These are phyloP conservation scores for Penicillium longicatenatum DNA, from an alignment of 495 filamentous ascomycete genomes.

Conservation along the genomic window DNA sequence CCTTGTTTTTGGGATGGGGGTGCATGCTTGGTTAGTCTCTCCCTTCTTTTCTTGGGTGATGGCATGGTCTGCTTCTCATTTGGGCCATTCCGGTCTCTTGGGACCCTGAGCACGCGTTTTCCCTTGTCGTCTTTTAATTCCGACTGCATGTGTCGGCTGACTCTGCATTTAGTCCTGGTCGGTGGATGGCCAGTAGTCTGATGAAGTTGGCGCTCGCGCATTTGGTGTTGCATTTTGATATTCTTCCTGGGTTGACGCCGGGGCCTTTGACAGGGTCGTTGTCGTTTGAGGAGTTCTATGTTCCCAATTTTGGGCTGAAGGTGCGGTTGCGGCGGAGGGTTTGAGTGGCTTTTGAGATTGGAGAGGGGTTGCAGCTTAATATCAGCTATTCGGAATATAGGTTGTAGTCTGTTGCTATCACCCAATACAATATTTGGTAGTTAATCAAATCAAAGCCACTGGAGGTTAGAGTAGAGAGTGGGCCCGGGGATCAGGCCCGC, in stretches of 20 bases:
- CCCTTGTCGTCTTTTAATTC: constrained; percentile 16
- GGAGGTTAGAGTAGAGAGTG: neutral
- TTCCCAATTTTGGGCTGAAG: constrained; percentile 28
- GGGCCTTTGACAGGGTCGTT: constrained; percentile 19
- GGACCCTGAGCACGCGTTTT: neutral
- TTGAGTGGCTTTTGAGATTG: neutral
- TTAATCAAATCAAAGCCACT: too few relatives aligned
- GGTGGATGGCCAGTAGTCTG: constrained; percentile 56
- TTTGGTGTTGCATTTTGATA: constrained; percentile 50
- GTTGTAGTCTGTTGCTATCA: too few relatives aligned
- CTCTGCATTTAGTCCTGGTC: constrained; percentile 44
- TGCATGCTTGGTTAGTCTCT: constrained; percentile 27
- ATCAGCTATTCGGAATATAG: too few relatives aligned
- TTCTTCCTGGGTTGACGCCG: constrained; percentile 25
- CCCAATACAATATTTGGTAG: too few relatives aligned
- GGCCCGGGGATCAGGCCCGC: neutral
- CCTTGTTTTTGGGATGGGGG: constrained; percentile 32
- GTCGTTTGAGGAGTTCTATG: constrained; percentile 33
- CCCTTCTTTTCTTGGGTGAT: neutral
- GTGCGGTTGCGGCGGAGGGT: constrained; percentile 17
- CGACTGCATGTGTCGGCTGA: constrained; percentile 21
- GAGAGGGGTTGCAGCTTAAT: neutral
- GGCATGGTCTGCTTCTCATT: neutral
- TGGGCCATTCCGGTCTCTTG: neutral
- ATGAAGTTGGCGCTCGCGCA: constrained; percentile 56